Base-by-base conservation (phyloP, 2,329 filamentous ascomycete species). In the Aspergillus ochraceoroseus region DNA sequence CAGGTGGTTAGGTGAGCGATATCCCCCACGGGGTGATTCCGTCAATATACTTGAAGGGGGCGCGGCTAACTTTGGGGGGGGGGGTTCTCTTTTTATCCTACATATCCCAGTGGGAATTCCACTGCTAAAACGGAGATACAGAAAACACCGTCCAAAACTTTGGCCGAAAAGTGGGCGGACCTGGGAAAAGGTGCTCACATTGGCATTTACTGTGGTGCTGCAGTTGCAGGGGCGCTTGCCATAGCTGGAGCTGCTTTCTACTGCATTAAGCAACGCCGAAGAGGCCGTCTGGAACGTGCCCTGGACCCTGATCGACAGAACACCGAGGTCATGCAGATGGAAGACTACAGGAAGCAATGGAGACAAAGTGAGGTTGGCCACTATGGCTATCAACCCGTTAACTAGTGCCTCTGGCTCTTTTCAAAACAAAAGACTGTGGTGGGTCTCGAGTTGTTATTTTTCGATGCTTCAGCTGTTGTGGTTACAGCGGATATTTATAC, bases 61-160 rank as follows among this genome's bases (percentile, higher is more conserved):
- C n/a, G n/a, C n/a, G n/a, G n/a, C n/a, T n/a, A n/a, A n/a, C n/a
- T n/a, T n/a, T n/a, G n/a, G n/a, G n/a, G n/a, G n/a, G n/a, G n/a
- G n/a, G n/a, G n/a, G n/a, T n/a, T n/a, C n/a, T n/a, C n/a, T n/a
- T n/a, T n/a, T n/a, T n/a, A n/a, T n/a, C n/a, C n/a, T n/a, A n/a
- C n/a, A n/a, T n/a, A n/a, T n/a, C n/a, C n/a, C n/a, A 79, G 92
- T 38, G 85, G 94, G 52, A 79, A 79, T 50, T 66, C 68, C 5
- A 70, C 76, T 3, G 73, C 85, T 37, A 48, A 47, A 8, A 39
- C 55, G 1, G 54, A 62, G 33, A 44, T 67, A 19, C 58, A 63
- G 52, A 61, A 66, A 32, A 52, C 58, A 9, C 57, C 58, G 14
- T 17, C 50, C 22, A 56, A 67, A 47, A 51, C 61, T 3, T 15